Evolutionary conservation across 2,329 filamentous ascomycete species (phyloP), one percentile per base, ranked within the genome.

Genomic region (Ramularia endophylla): DNA sequence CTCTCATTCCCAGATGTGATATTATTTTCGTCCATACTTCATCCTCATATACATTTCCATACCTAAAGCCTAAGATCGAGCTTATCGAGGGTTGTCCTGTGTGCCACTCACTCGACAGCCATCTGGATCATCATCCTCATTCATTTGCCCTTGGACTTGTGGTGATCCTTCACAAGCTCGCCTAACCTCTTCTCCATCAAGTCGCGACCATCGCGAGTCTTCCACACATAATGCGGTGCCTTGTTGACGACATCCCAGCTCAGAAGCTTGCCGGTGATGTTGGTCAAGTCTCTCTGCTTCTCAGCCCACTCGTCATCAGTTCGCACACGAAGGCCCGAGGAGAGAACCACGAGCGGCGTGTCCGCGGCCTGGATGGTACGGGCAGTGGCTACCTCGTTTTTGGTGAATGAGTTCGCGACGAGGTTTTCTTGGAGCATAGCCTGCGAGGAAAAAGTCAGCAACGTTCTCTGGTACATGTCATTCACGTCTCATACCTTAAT

Each of bases 401-500:
- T 83, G 11, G 87, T 87, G 52, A 97, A 78, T 1, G 85, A 87
- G 51, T 81, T 77, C 0, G 89, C 89, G 22, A 95, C 87, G 1
- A 97, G 73, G 51, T 83, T 90, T 68, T 98, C 92, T 65, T 98
- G 92, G 41, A 98, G 72, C 65, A 89, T 86, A 4, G 88, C 85
- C 22, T 25, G 22, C 11, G 22, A 25, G n/a, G n/a, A n/a, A n/a
- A n/a, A n/a, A n/a, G n/a, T n/a, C n/a, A n/a, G n/a, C n/a, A n/a
- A n/a, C n/a, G n/a, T n/a, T n/a, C n/a, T n/a, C n/a, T n/a, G n/a
- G n/a, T n/a, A n/a, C n/a, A n/a, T n/a, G n/a, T n/a, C n/a, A n/a
- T n/a, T n/a, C n/a, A n/a, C 22, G 11, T 6, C 11, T 6, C 22
- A 6, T 25, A 25, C 22, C 62, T 94, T 95, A 63, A 95, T 83